Evolutionary conservation across 2,329 filamentous ascomycete genomes (phyloP).

Genomic region (Fusarium sp.): DNA sequence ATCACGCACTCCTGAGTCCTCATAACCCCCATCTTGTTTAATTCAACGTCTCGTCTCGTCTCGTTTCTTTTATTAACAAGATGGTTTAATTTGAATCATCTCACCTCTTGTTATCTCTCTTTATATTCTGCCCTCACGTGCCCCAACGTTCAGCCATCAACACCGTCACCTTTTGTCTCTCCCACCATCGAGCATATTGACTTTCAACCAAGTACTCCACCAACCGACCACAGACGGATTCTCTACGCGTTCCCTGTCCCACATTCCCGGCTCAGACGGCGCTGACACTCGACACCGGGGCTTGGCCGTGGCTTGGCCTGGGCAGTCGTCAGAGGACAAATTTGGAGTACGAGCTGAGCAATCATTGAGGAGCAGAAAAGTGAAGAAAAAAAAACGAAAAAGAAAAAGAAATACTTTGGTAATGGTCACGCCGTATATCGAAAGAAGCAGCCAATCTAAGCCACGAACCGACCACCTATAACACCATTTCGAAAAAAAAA

Average conservation of each 20-base stretch:
- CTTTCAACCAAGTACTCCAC: slow-evolving; percentile 22
- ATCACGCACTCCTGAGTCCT: slow-evolving; percentile 33
- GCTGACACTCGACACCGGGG: slow-evolving; percentile 31
- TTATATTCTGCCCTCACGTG: background rate
- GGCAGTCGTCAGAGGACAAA: slow-evolving; percentile 4
- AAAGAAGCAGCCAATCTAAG: background rate
- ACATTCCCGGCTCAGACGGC: slow-evolving; percentile 34
- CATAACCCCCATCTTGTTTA: slow-evolving; percentile 19
- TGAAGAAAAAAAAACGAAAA: background rate
- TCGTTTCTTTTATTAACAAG: slow-evolving; percentile 23
- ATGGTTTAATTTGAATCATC: slow-evolving; percentile 6
- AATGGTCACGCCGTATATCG: slow-evolving; percentile 9
- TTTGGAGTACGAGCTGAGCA: slow-evolving; percentile 10
- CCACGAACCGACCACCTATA: slow-evolving; percentile 19
- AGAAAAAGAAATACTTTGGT: background rate
- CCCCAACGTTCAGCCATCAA: background rate
- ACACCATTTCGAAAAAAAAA: background rate
- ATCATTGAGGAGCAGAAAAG: slow-evolving; percentile 3
- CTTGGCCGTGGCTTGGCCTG: slow-evolving; percentile 43
- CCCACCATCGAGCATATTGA: slow-evolving; percentile 9
- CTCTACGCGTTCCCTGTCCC: slow-evolving; percentile 25
- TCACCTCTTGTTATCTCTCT: background rate
- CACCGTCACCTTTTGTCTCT: background rate
- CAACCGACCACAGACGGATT: slow-evolving; percentile 11
- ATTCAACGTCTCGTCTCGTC: slow-evolving; percentile 29